Evolutionary conservation across 1,139 yeast species (phyloP).

Genomic region (Magnusiomyces starmeri): DNA sequence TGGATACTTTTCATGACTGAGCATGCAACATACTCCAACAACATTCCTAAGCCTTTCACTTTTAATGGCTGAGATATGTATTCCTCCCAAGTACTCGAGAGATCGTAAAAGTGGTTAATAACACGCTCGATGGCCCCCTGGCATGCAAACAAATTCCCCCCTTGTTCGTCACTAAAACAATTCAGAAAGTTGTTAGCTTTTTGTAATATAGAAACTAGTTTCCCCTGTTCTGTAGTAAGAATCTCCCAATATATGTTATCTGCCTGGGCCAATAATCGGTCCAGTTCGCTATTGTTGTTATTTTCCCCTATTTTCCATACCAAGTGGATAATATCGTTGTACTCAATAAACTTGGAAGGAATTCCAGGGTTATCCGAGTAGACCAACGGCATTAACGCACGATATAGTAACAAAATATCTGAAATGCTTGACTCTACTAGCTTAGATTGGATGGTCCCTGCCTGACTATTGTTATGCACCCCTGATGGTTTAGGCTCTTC

Average conservation of each 20-base stretch:
- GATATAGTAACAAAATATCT: slow-evolving; percentile 25
- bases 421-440: slow-evolving; percentile 14
- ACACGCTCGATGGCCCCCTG: slow-evolving; percentile 23
- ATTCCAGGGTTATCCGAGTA: slow-evolving; percentile 19
- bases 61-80: slow-evolving; percentile 24
- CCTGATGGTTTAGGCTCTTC: no score
- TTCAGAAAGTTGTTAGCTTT: slow-evolving; percentile 23
- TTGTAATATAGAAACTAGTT: no score
- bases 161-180: slow-evolving; percentile 21
- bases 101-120: slow-evolving; percentile 18
- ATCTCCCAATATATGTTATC: no score
- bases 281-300: no score
- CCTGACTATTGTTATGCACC: neutral
- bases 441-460: no score
- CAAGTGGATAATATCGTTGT: slow-evolving; percentile 22
- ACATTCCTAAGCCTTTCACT: slow-evolving; percentile 24
- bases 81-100: slow-evolving; percentile 20
- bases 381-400: slow-evolving; percentile 24
- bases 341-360: slow-evolving; percentile 20
- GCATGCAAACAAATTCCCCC: slow-evolving; percentile 22
- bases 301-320: no score
- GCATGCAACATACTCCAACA: slow-evolving; percentile 29
- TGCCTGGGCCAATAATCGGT: no score
- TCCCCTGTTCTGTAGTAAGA: no score
- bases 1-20: slow-evolving; percentile 24